Percentiles rank a stretch among this genome's conserved stretches.
These are phyloP conservation scores for Hansfordia pulvinata DNA, from an alignment of 2,329 filamentous ascomycete genomes.

Conservation along the genomic window DNA sequence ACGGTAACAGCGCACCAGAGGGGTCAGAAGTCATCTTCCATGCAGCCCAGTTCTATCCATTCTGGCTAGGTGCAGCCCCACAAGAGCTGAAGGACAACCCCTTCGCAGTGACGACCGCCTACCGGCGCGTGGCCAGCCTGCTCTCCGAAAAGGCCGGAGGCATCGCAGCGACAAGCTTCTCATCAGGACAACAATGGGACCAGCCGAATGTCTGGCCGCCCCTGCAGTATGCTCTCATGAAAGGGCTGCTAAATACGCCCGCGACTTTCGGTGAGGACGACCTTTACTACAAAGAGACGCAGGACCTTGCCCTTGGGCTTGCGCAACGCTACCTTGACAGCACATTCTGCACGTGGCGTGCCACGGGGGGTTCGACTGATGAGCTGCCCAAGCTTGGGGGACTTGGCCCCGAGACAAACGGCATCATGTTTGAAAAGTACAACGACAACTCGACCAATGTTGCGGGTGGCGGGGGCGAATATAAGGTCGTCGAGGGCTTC, in stretches of 20 bases:
- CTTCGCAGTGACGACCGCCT: slow-evolving; percentile 39
- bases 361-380: slow-evolving; percentile 48
- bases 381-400: slow-evolving; percentile 35
- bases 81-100: slow-evolving; percentile 42
- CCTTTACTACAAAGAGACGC: slow-evolving; percentile 37
- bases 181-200: slow-evolving; percentile 55
- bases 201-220: slow-evolving; percentile 60
- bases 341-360: slow-evolving; percentile 57
- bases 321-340: slow-evolving; percentile 55
- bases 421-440: slow-evolving; percentile 62
- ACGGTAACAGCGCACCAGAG: slow-evolving; percentile 30
- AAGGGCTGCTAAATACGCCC: slow-evolving; percentile 45
- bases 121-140: slow-evolving; percentile 34
- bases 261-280: slow-evolving; percentile 38
- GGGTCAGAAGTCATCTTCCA: slow-evolving; percentile 44
- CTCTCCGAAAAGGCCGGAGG: slow-evolving; percentile 39
- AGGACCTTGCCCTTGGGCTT: slow-evolving; percentile 40
- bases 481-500: slow-evolving; percentile 56
- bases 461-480: slow-evolving; percentile 53
- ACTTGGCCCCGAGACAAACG: slow-evolving; percentile 25
- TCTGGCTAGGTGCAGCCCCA: slow-evolving; percentile 55
- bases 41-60: slow-evolving; percentile 50
- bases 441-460: slow-evolving; percentile 43
- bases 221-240: slow-evolving; percentile 49
- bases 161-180: slow-evolving; percentile 47